phyloP scores from a whole-genome alignment of 1,284 basidiomycete species.

The Puccinia triticina region DNA sequence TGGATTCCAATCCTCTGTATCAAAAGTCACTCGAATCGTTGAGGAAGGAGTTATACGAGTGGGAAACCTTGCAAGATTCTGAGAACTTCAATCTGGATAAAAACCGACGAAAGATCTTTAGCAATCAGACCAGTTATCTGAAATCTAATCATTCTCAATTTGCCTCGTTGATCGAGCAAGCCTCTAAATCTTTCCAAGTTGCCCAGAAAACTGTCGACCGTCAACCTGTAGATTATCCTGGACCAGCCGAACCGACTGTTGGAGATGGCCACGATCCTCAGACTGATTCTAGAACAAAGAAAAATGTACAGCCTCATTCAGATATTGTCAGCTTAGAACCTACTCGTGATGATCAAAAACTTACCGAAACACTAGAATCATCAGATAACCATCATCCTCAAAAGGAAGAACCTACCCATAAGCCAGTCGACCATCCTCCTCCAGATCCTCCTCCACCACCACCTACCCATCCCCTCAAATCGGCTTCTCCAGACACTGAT shows the following conservation, averaged over 20 bases:
- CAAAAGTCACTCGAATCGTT: conserved; percentile 34
- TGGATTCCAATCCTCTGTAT: conserved; percentile 28
- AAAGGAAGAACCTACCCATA: no score
- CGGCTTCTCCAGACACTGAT: no score
- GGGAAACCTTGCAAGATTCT: conserved; percentile 45
- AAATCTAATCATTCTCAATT: conserved; percentile 29
- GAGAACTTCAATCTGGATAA: conserved; percentile 26
- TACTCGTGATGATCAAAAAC: no score
- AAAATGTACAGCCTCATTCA: background rate
- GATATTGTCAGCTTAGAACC: background rate
- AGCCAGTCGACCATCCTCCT: no score
- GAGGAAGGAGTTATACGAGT: conserved; percentile 25
- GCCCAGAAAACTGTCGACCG: background rate
- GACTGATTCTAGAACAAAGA: background rate
- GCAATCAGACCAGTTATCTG: conserved; percentile 8
- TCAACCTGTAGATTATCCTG: background rate
- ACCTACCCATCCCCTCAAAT: no score
- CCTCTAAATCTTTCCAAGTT: conserved; percentile 13
- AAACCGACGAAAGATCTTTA: conserved; percentile 17
- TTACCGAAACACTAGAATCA: no score
- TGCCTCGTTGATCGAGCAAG: conserved; percentile 19
- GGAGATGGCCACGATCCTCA: background rate
- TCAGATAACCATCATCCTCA: no score
- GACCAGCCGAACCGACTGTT: background rate
- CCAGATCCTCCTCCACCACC: no score